Evolutionary conservation across 78 protist species (phyloP).

Genomic region (Anaeramoeba flamelloides): DNA sequence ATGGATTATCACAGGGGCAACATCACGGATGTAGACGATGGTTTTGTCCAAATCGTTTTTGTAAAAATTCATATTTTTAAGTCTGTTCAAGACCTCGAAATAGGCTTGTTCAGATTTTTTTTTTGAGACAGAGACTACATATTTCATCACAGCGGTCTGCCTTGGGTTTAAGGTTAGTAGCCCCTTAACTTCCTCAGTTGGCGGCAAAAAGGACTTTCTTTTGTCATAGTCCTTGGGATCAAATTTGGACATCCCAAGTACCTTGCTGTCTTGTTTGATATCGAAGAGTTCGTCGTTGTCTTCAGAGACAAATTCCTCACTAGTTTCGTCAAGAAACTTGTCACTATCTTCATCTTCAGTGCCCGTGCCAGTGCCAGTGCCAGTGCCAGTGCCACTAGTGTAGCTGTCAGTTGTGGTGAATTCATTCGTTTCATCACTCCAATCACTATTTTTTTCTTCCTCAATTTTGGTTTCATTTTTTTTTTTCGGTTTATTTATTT

Average conservation of each 20-base stretch:
- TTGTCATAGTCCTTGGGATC: background rate
- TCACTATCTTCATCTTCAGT: background rate
- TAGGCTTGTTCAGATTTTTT: background rate
- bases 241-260: background rate
- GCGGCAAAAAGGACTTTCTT: background rate
- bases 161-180: background rate
- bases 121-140: background rate
- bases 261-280: background rate
- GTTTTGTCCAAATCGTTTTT: background rate
- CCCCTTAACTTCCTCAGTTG: background rate
- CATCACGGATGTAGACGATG: background rate
- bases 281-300: background rate
- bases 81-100: background rate
- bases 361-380: background rate
- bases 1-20: background rate
- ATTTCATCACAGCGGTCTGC: background rate
- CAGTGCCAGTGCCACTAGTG: background rate
- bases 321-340: background rate
- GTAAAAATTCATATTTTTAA: background rate
- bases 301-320: background rate
- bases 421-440: background rate
- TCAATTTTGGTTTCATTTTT: too few species aligned
- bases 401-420: background rate
- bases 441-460: background rate
- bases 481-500: too few species aligned